Conservation (phyloP, 257 asterid species). For the Scutellaria baicalensis region DNA sequence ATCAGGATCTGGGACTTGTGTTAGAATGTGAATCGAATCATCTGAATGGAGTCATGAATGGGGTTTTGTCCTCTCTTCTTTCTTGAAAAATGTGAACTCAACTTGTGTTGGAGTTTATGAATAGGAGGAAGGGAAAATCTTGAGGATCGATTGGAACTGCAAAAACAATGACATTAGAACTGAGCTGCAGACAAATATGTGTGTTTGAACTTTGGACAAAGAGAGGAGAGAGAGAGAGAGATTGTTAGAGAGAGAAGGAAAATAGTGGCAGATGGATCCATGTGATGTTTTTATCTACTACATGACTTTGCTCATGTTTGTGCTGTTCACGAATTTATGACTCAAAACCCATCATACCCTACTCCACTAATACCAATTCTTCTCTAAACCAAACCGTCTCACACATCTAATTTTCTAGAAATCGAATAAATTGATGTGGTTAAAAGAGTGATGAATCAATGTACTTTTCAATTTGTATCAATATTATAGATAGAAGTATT, state of each 20-base stretch:
- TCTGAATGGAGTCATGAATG: slow-evolving; percentile 10
- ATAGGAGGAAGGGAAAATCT: background rate
- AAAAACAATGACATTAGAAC: slow-evolving; percentile 11
- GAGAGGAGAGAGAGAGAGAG: slow-evolving; percentile 14
- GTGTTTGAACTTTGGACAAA: slow-evolving; percentile 1
- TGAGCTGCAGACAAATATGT: slow-evolving; percentile 20
- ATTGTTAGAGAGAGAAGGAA: slow-evolving; percentile 2
- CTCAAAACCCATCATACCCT: too few species aligned
- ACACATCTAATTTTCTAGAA: too few species aligned
- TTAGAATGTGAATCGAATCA: slow-evolving; percentile 1
- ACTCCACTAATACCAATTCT: too few species aligned
- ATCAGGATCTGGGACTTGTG: slow-evolving; percentile 49
- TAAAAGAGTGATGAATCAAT: too few species aligned
- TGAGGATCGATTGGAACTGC: slow-evolving; percentile 9
- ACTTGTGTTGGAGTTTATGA: slow-evolving; percentile 15
- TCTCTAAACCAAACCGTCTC: too few species aligned
- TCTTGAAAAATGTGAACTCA: slow-evolving; percentile 10
- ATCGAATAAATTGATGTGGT: too few species aligned
- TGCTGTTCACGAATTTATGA: slow-evolving; percentile 15
- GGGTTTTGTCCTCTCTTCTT: slow-evolving; percentile 7
- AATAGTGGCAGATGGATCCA: slow-evolving; percentile 27
- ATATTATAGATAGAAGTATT: too few species aligned
- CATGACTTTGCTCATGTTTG: slow-evolving; percentile 19
- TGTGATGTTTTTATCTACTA: slow-evolving; percentile 20
- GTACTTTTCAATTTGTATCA: too few species aligned